phyloP scores from a whole-genome alignment of 2,329 filamentous ascomycete genomes.

The Aspergillus spinulosporus region DNA sequence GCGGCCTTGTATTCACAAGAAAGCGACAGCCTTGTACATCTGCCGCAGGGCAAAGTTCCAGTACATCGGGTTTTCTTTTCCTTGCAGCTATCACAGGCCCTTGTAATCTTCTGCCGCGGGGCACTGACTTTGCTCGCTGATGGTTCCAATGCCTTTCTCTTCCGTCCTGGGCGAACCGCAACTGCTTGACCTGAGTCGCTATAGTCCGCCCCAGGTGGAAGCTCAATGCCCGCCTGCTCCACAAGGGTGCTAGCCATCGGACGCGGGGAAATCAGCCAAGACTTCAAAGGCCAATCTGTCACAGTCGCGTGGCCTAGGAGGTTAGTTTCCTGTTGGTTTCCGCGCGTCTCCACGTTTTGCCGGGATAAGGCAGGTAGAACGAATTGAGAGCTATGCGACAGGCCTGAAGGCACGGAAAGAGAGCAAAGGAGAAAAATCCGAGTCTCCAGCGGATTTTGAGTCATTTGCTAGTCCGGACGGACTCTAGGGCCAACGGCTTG shows the following conservation, averaged over 20 bases:
- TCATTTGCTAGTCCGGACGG: constrained; percentile 1
- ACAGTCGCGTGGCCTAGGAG: not conserved
- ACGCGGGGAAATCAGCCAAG: not conserved
- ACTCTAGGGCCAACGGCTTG: not conserved
- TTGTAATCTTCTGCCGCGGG: constrained; percentile 39
- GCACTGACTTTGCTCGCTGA: constrained; percentile 21
- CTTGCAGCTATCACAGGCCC: constrained; percentile 43
- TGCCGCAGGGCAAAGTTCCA: constrained; percentile 38
- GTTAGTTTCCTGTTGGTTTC: not conserved
- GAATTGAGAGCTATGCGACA: not conserved
- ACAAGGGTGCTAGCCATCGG: constrained; percentile 12
- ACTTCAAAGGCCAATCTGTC: not conserved
- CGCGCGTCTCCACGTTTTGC: not conserved
- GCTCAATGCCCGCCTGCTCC: constrained; percentile 14
- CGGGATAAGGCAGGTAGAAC: not conserved
- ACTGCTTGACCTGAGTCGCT: not conserved
- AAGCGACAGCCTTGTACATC: constrained; percentile 36
- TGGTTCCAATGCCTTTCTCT: constrained; percentile 33
- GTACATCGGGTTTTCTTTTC: constrained; percentile 42
- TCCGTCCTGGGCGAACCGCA: constrained; percentile 22
- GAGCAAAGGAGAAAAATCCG: constrained; percentile 15
- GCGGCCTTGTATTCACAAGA: constrained; percentile 39
- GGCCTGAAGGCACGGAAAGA: not conserved
- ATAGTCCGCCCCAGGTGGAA: constrained; percentile 7
- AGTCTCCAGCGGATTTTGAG: constrained; percentile 10